A percentile compares a stretch with the other conserved stretches of the same genome.
Conservation (phyloP, 306 rosid genomes). For the Sicyos baderoa region DNA sequence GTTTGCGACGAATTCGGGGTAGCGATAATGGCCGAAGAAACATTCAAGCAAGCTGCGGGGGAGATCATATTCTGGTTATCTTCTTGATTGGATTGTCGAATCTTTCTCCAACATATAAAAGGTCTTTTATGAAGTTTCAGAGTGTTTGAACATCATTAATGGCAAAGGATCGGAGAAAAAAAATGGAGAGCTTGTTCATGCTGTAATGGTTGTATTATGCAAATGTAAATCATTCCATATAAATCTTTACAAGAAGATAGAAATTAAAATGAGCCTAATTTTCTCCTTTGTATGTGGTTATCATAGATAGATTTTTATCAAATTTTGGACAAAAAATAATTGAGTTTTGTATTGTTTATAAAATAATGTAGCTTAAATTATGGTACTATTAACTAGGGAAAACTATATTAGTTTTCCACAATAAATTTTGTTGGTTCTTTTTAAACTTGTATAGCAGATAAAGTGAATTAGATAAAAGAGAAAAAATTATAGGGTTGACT, state of each 20-base stretch:
- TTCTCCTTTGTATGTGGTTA: background rate
- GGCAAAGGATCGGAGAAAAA: background rate
- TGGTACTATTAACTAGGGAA: background rate
- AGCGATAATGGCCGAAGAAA: conserved; percentile 23
- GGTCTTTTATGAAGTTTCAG: background rate
- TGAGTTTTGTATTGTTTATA: background rate
- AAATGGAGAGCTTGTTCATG: background rate
- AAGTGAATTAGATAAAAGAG: too few species aligned
- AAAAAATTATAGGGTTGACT: too few species aligned
- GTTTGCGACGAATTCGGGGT: conserved; percentile 21
- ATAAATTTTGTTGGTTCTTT: too few species aligned
- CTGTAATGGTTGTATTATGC: background rate
- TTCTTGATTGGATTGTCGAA: conserved; percentile 10
- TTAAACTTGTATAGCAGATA: too few species aligned
- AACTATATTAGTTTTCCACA: background rate
- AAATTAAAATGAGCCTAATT: background rate
- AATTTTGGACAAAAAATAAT: background rate
- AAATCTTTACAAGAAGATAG: background rate
- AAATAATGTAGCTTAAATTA: background rate
- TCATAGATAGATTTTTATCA: background rate
- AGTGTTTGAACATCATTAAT: background rate
- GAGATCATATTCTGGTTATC: conserved; percentile 39
- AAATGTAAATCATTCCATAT: background rate
- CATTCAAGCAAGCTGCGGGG: conserved; percentile 39
- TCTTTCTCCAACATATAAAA: background rate